Evolutionary conservation across 768 basidiomycete genomes (phyloP), one percentile per base, ranked within the genome.

Genomic region (Termitomyces bulborhizus): DNA sequence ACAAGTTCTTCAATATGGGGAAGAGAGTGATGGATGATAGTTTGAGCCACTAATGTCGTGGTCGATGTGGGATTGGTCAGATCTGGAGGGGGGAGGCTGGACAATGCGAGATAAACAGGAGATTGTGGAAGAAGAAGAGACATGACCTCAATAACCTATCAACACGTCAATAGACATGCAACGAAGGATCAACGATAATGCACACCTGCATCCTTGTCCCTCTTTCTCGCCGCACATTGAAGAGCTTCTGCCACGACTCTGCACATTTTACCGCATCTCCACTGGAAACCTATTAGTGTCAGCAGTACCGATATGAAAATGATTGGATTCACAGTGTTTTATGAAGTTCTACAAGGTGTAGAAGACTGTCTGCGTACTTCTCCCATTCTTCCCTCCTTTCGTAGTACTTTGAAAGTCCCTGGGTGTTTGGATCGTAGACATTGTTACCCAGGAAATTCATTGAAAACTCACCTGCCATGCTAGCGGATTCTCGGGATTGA

Each of bases 201-300:
- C 32, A 58, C 67, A 53, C 68, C 39, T 92, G 78, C 55, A 72
- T 65, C 27, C 75, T 74, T 4, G 80, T 80, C 5, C 89, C 90
- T 57, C 83, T 74, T 45, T 80, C 72, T 45, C 82, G 76, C 34
- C 80, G 79, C 2, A 85, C 66, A 4, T 83, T 78, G 15, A 98
- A 71, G 31, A 91, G 69, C 62, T 85, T 92, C 64, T 97, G 92
- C 43, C 96, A 65, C 1, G 77, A 74, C 66, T 93, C 90, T 2
- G 90, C 93, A 56, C 86, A 89, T 71, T 90, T 96, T 5, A 74
- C 72, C 0, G 77, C 80, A 64, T 98, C 94, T 39, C 81, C 72
- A 4, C 94, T 93, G 61, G 11, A 36, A 37, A 37, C 32, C 36
- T 32, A 46, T 60, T 26, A 57, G 51, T 29, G 39, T 50, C 11